phyloP scores from a whole-genome alignment of 805 yeast species.

The Ogataea ganodermae region DNA sequence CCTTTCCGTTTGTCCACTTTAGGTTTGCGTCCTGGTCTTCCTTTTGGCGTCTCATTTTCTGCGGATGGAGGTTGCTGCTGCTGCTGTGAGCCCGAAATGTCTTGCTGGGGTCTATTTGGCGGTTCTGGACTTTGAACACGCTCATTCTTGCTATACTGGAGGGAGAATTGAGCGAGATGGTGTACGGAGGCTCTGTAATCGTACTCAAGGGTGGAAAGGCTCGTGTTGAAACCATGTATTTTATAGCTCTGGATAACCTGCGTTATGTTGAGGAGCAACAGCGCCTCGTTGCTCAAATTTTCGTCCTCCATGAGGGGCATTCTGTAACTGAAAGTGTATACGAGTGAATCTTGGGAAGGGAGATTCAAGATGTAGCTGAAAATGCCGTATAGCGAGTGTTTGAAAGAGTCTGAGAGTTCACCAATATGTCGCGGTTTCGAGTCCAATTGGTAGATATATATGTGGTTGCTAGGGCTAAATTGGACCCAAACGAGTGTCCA shows the following conservation, averaged over 20 bases:
- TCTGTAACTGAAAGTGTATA: conserved; percentile 17
- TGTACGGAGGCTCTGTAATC: conserved; percentile 6
- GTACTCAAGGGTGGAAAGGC: conserved; percentile 6
- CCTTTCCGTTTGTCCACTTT: conserved; percentile 1
- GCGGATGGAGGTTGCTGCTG: not conserved
- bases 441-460: conserved; percentile 28
- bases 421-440: conserved; percentile 20
- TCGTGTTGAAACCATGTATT: conserved; percentile 25
- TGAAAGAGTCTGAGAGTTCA: conserved; percentile 19
- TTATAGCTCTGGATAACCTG: conserved; percentile 25
- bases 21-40: not conserved
- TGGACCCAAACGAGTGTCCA: conserved; percentile 34
- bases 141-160: conserved; percentile 2
- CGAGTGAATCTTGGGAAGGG: conserved; percentile 16
- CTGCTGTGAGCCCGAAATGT: not conserved
- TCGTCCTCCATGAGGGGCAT: conserved; percentile 30
- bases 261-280: conserved; percentile 19
- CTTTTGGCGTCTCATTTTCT: not conserved
- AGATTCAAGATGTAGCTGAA: conserved; percentile 21
- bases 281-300: conserved; percentile 17
- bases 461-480: conserved; percentile 19
- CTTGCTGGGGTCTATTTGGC: conserved; percentile 2
- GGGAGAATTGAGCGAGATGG: conserved; percentile 3
- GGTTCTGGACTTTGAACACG: conserved; percentile 15
- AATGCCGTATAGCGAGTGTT: conserved; percentile 18